phyloP scores from a whole-genome alignment of 106 monocot genomes.

The Narthecium ossifragum region DNA sequence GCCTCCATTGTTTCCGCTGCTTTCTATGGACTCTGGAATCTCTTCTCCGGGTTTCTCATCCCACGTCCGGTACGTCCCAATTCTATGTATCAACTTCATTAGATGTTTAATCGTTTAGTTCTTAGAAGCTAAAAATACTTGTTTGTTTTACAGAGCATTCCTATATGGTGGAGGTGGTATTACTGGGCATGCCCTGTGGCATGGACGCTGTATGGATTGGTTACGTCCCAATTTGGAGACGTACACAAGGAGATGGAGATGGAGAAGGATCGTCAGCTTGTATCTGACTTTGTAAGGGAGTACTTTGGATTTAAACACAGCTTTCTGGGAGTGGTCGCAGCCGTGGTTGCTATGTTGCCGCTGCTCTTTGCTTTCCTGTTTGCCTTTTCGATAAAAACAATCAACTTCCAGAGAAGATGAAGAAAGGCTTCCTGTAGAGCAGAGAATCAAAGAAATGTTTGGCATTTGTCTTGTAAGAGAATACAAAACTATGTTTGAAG shows the following conservation, averaged over 20 bases:
- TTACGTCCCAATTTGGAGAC: slow-evolving; percentile 31
- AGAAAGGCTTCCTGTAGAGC: too few relatives aligned
- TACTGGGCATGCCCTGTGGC: slow-evolving; percentile 30
- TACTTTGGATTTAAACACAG: slow-evolving; percentile 29
- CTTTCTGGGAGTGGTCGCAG: slow-evolving; percentile 19
- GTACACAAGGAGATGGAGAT: slow-evolving; percentile 7
- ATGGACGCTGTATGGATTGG: slow-evolving; percentile 31
- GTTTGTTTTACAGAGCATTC: slow-evolving; percentile 16
- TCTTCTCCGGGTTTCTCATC: slow-evolving; percentile 31
- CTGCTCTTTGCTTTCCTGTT: slow-evolving; percentile 20
- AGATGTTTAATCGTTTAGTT: too few relatives aligned
- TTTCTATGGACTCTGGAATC: slow-evolving; percentile 35
- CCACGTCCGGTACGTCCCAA: slow-evolving; percentile 21
- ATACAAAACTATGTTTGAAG: too few relatives aligned
- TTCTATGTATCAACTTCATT: too few relatives aligned
- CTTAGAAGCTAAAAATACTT: neutral
- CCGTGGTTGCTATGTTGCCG: slow-evolving; percentile 9
- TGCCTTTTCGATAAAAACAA: slow-evolving; percentile 1
- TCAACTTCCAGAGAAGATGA: slow-evolving; percentile 15
- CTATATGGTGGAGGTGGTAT: slow-evolving; percentile 47
- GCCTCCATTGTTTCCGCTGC: slow-evolving; percentile 25
- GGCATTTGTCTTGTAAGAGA: too few relatives aligned
- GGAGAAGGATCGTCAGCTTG: slow-evolving; percentile 1
- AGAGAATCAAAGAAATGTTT: too few relatives aligned
- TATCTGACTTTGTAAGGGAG: slow-evolving; percentile 17